Base-by-base conservation (phyloP, 257 asterid species). In the Solanum phureja region DNA sequence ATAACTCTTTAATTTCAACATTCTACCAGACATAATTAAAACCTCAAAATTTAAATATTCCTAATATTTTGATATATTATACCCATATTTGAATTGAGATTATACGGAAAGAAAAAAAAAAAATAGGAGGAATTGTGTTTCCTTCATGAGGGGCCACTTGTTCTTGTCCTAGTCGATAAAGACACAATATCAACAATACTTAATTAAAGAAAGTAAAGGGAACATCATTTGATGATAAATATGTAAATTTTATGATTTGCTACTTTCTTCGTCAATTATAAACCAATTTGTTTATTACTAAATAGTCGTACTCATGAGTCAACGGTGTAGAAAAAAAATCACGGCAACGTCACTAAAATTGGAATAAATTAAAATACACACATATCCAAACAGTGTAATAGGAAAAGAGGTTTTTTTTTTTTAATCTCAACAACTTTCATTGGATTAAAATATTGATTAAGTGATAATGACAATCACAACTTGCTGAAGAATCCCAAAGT, bases 221-320 rank as follows among this genome's bases (percentile, higher is more conserved):
- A 69, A 84, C 87, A 76, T 33, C 31, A 60, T 46, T 77, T 84
- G 27, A 42, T 85, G 27, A 12, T 86, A 66, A 18, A 33, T 79
- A 40, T 19, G 40, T 73, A 12, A n/a, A 77, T 35, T n/a, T 52
- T 40, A 46, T 24, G 21, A 66, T n/a, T 79, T 33, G 86, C 23
- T 4, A 52, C 89, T 87, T 69, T 90, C 85, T 46, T 29, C 84
- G 90, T 89, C 90, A 90, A 89, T 85, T 87, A 86, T n/a, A 35
- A 44, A 49, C 52, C 60, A 82, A 81, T 89, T 89, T 90, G 86
- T 87, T 72, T 62, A 79, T 11, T 58, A 88, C 71, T 79, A 86
- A 85, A 90, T 87, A 85, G 92, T 88, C 71, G 82, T 62, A 18
- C 14, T 86, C 84, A 75, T 42, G 27, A 60, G 87, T 64, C 68